These are phyloP conservation scores for Colletotrichum horii DNA, from an alignment of 2,329 filamentous ascomycete species.

Conservation along the genomic window DNA sequence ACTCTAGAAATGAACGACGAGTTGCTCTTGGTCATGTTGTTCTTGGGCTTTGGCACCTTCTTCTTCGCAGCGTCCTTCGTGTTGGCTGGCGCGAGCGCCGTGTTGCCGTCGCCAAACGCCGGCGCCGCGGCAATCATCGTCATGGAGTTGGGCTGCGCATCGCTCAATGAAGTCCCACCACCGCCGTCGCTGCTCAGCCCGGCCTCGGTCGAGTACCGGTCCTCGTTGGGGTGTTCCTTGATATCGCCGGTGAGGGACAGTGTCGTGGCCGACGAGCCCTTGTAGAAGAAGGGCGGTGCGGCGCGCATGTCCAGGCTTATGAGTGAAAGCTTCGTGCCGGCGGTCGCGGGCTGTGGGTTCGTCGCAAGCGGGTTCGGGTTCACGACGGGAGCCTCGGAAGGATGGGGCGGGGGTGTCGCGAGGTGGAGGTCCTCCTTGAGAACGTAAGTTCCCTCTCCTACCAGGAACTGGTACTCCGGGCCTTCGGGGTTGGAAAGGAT, in stretches of 20 bases:
- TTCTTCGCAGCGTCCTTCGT: constrained; percentile 79
- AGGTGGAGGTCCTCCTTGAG: constrained; percentile 91
- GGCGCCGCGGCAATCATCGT: constrained; percentile 57
- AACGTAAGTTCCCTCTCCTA: constrained; percentile 95
- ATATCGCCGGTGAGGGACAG: constrained; percentile 56
- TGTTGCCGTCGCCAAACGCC: constrained; percentile 87
- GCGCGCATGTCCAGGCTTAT: constrained; percentile 71
- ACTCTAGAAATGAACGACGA: constrained; percentile 98
- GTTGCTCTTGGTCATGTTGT: constrained; percentile 97
- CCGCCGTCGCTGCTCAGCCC: constrained; percentile 63
- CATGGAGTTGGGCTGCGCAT: constrained; percentile 44
- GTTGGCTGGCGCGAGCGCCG: constrained; percentile 67
- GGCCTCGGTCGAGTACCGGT: constrained; percentile 64
- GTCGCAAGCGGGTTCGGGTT: constrained; percentile 94
- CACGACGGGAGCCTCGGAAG: constrained; percentile 84
- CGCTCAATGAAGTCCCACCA: constrained; percentile 57
- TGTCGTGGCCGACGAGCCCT: constrained; percentile 56
- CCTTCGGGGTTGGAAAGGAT: constrained; percentile 80
- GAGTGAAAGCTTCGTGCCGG: constrained; percentile 84
- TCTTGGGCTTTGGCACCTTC: constrained; percentile 82
- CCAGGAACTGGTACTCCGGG: constrained; percentile 86
- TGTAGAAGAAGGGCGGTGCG: constrained; percentile 59
- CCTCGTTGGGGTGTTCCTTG: constrained; percentile 67
- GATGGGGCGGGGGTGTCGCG: constrained; percentile 93
- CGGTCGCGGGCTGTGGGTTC: constrained; percentile 79